Evolutionary conservation across 345 rosid genomes (phyloP), one percentile per base, ranked within the genome.

Genomic region (Hevea brasiliensis): DNA sequence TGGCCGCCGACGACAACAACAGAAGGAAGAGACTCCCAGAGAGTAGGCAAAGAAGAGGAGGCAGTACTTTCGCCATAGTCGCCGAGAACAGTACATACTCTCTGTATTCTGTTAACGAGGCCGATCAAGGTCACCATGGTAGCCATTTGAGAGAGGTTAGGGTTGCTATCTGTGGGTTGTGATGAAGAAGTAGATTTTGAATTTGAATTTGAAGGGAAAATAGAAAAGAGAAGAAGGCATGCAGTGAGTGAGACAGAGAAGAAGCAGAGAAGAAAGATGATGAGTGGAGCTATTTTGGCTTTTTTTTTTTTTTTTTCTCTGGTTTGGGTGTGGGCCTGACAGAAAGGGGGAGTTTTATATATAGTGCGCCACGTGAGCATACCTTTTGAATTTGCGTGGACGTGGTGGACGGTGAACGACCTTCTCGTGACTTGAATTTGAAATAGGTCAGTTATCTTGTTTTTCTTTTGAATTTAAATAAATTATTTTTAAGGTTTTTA

Each of bases 11-110:
- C 92, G 70, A 87, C 92, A 61, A 47, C 85, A 50, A 89, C 88
- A 65, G 94, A 83, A 6, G 94, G 92, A 77, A 89, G 92, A 53
- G 90, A 83, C 74, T 87, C 94, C 94, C 92, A 87, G 24, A 87
- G 94, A 18, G 91, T 82, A 77, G 89, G 85, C 79, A 87, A 77
- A 64, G 88, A 51, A 70, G 76, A n/a, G 23, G 67, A 26, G 10
- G 61, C 45, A 48, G 53, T 63, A 29, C 26, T 84, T 24, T 74
- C 77, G 51, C 88, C 88, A 59, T 85, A 73, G 68, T 89, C 91
- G 47, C 89, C 92, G 64, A 89, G 90, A 32, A 82, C 73, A 1
- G 94, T 88, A 61, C 94, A 88, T 0, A 88, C 90, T 59, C 83
- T 76, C 80, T 89, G 94, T 45, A 88, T 77, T 17, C 89, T 73